Conservation (phyloP, 1,284 basidiomycete species). For the Microbotryum lychnidis-dioicae region DNA sequence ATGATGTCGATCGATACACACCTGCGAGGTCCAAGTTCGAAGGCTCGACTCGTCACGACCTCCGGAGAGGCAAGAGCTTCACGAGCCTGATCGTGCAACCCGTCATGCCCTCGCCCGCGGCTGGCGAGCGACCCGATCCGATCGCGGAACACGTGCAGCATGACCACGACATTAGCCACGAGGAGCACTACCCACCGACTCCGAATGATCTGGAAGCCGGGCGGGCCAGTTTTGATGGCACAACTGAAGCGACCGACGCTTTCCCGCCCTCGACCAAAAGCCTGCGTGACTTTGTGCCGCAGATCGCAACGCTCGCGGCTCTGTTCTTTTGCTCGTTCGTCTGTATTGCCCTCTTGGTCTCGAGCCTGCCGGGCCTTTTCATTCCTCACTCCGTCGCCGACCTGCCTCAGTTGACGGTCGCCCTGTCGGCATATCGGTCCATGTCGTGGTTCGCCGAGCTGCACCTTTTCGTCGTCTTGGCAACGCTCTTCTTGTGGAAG, state of each 20-base stretch:
- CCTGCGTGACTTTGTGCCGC: conserved; percentile 29
- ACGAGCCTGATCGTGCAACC: conserved; percentile 21
- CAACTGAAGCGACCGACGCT: neutral
- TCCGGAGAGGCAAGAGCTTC: conserved; percentile 26
- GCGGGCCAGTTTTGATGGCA: neutral
- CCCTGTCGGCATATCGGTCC: conserved; percentile 23
- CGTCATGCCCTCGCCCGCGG: conserved; percentile 4
- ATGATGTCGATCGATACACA: neutral
- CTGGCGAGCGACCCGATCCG: conserved; percentile 16
- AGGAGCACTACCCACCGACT: conserved; percentile 1
- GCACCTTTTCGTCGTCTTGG: conserved; percentile 30
- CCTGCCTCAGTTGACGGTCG: conserved; percentile 19
- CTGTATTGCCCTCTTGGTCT: conserved; percentile 28
- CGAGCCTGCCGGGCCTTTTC: conserved; percentile 25
- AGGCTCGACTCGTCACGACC: conserved; percentile 16
- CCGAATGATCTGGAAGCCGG: conserved; percentile 5
- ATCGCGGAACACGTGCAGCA: conserved; percentile 1
- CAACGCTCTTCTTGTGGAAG: conserved; percentile 36
- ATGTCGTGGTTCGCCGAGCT: conserved; percentile 24
- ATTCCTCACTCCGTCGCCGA: conserved; percentile 30
- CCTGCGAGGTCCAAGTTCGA: conserved; percentile 8
- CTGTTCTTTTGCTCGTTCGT: conserved; percentile 34
- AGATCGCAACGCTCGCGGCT: conserved; percentile 30
- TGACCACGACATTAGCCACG: neutral
- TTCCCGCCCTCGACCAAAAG: conserved; percentile 1